phyloP scores from a whole-genome alignment of 345 rosid species.

The Eucalyptus cloeziana region DNA sequence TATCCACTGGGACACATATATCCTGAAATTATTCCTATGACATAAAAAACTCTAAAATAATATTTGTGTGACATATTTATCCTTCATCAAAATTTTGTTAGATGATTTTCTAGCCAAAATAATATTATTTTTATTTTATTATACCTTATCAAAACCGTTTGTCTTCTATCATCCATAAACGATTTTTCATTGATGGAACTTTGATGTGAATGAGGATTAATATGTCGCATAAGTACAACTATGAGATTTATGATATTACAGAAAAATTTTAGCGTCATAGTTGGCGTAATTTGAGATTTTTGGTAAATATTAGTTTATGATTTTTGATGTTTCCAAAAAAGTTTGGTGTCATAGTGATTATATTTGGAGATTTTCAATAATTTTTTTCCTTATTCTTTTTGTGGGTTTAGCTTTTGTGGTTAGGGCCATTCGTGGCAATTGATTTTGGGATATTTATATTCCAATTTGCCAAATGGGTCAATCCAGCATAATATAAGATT shows the following conservation, averaged over 20 bases:
- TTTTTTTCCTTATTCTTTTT: neutral
- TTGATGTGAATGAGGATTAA: too few relatives aligned
- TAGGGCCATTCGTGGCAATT: too few relatives aligned
- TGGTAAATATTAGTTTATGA: accelerated
- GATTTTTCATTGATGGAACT: neutral
- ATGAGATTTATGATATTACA: accelerated
- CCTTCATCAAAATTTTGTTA: neutral
- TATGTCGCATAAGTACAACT: too few relatives aligned
- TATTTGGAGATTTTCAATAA: neutral
- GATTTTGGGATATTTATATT: too few relatives aligned
- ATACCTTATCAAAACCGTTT: neutral
- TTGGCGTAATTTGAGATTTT: too few relatives aligned
- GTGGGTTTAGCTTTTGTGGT: neutral
- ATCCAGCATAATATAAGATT: neutral
- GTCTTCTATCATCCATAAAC: neutral
- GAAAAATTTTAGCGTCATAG: too few relatives aligned
- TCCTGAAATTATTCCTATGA: accelerated
- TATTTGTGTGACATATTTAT: too few relatives aligned
- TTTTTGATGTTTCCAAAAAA: too few relatives aligned
- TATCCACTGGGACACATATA: neutral
- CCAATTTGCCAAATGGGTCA: neutral
- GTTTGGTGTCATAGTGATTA: too few relatives aligned
- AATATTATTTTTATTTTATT: too few relatives aligned
- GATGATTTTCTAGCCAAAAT: too few relatives aligned
- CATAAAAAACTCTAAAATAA: too few relatives aligned